Evolutionary conservation across 345 rosid species (phyloP), one percentile per base, ranked within the genome.

Genomic region (Salix brachista): DNA sequence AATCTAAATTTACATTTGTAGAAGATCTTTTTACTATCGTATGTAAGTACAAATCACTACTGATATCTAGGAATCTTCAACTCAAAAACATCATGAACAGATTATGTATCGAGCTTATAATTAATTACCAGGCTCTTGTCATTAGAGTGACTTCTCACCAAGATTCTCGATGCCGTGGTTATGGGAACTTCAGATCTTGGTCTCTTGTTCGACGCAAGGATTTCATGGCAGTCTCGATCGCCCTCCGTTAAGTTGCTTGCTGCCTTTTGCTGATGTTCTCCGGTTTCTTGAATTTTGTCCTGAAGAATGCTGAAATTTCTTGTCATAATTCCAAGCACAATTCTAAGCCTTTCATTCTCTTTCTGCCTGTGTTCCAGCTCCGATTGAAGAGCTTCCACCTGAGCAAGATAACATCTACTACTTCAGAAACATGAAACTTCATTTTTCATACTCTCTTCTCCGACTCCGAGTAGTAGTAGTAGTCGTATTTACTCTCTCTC

Each of bases 111-210:
- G 46, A 72, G 18, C 5, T 21, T 34, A 69, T 30, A 30, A 30
- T 30, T 30, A 5, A 80, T 81, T 81, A 86, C 92, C 1, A 85
- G 86, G 82, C 83, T 86, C 2, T 80, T 79, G 87, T 87, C 90
- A 37, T 68, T 72, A 10, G 75, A 32, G 71, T 79, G 85, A 0
- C 84, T 80, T 78, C 81, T 82, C 39, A 86, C 83, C 60, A 82
- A 71, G 52, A 83, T 64, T 44, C 81, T 82, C 3, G 88, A 79
- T 8, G 84, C 56, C 66, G 79, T 83, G 16, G 73, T 0, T 5
- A 41, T 32, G 1, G 78, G 80, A 83, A 65, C 68, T 72, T 77
- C 73, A 32, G 70, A 12, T 75, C 73, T 85, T 10, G 34, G 39
- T 70, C 75, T 75, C 66, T 80, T 85, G 76, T 58, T 75, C 13